These are phyloP conservation scores for Hanseniaspora vineae DNA, from an alignment of 805 yeast genomes.

Conservation along the genomic window DNA sequence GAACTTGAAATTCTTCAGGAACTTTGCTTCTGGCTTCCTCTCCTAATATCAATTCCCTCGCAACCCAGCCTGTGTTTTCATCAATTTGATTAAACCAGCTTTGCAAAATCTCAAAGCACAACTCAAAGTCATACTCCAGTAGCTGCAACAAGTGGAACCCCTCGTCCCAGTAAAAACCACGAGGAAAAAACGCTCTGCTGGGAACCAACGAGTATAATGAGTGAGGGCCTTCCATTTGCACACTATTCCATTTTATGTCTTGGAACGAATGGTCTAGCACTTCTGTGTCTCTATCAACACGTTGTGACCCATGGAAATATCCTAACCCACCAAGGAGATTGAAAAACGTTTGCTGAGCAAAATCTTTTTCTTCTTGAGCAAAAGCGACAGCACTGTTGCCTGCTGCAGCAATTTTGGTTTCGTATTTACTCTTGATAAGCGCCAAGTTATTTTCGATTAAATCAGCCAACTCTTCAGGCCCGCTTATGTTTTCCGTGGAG, in stretches of 20 bases:
- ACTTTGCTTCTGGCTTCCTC: slow-evolving; percentile 81
- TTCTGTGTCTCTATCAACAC: slow-evolving; percentile 61
- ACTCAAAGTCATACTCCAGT: slow-evolving; percentile 68
- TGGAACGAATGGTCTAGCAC: slow-evolving; percentile 61
- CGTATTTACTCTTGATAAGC: slow-evolving; percentile 30
- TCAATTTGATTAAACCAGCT: slow-evolving; percentile 81
- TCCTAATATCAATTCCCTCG: slow-evolving; percentile 89
- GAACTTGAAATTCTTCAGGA: slow-evolving; percentile 71
- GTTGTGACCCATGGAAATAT: slow-evolving; percentile 70
- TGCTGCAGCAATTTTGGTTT: slow-evolving; percentile 31
- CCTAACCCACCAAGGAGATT: slow-evolving; percentile 85
- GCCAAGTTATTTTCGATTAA: slow-evolving; percentile 13
- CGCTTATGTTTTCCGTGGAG: slow-evolving; percentile 30
- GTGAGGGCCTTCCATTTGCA: slow-evolving; percentile 60
- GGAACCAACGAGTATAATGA: slow-evolving; percentile 79
- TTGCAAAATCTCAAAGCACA: slow-evolving; percentile 63
- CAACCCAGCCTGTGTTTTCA: slow-evolving; percentile 84
- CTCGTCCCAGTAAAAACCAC: slow-evolving; percentile 98
- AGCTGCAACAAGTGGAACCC: slow-evolving; percentile 87
- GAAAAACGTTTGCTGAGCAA: slow-evolving; percentile 71
- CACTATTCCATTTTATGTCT: slow-evolving; percentile 27
- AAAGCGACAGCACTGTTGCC: slow-evolving; percentile 15
- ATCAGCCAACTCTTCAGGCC: slow-evolving; percentile 7
- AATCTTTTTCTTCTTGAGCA: slow-evolving; percentile 29
- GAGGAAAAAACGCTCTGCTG: slow-evolving; percentile 84